Evolutionary conservation across 768 basidiomycete species (phyloP), one percentile per base, ranked within the genome.

Genomic region (Boletus rubroflammeus): DNA sequence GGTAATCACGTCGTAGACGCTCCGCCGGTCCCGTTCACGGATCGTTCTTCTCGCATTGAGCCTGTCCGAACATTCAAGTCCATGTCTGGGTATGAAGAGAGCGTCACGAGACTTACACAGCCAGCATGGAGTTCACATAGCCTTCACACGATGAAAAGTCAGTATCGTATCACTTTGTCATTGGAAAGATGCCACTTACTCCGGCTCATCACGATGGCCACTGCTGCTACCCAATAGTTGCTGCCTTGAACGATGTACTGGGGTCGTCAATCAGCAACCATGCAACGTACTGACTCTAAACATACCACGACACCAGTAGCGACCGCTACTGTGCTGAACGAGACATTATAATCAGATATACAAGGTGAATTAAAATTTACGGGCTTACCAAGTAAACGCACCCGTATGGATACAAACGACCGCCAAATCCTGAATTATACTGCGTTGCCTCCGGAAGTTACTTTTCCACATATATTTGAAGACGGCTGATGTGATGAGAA

Each of bases 381-480:
- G 2, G 1, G n/a, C 47, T 47, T 21, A 58, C 61, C 59, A 62
- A 21, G 59, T 62, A 19, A 54, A 51, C 4, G 35, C 25, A 13
- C 61, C 53, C 3, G 47, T 61, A 29, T 57, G 54, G 23, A 62
- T 54, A 17, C 48, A 61, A n/a, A 62, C 47, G 3, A 54, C 8
- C 2, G 60, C 61, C 21, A 62, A 6, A 28, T 58, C 53, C 25
- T 55, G 51, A 23, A 59, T 42, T 2, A 41, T 11, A 7, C 26
- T 53, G 6, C 53, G 56, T 35, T 41, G 32, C 31, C 28, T 53
- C n/a, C 48, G 55, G 25, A 62, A 57, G 9, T 50, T 36, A 38
- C 6, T n/a, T 19, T 7, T 62, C 61, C 60, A 62, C 60, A 62
- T 47, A 8, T 62, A 62, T 41, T 54, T 55, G 36, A 62, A 53